Evolutionary conservation across 139 green algal species (phyloP).

Genomic region (Closterium sp.): DNA sequence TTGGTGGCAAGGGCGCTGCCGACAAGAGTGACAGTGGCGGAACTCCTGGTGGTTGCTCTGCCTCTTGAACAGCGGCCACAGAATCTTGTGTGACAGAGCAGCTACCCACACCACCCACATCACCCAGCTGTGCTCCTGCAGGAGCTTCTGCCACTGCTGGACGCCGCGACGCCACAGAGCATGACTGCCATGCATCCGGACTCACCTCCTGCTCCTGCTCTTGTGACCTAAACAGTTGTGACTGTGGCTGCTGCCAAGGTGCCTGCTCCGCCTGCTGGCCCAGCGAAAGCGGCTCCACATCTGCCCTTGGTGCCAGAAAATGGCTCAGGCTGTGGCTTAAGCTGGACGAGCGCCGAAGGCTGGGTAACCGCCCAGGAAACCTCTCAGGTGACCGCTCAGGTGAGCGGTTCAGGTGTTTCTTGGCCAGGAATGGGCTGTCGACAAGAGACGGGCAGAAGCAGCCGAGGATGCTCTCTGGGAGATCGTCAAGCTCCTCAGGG

Average conservation of each 20-base stretch:
- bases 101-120: too few species aligned
- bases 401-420: neutral
- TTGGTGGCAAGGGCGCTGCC: too few species aligned
- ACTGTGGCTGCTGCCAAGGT: neutral
- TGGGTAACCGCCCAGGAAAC: too few species aligned
- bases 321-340: neutral
- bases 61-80: too few species aligned
- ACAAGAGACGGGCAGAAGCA: neutral
- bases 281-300: neutral
- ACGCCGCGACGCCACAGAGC: too few species aligned
- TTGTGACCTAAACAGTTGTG: too few species aligned
- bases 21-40: neutral
- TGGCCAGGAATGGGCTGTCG: neutral
- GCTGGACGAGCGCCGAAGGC: too few species aligned
- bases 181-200: too few species aligned
- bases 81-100: too few species aligned
- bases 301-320: neutral
- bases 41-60: too few species aligned
- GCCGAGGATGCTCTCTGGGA: neutral
- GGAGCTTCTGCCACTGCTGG: too few species aligned
- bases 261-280: neutral
- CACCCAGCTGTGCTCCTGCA: neutral
- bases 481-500: neutral
- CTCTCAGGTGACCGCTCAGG: neutral
- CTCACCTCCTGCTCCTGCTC: too few species aligned